Conservation (phyloP, 1,284 basidiomycete species). For the Porphyrellus sp. region DNA sequence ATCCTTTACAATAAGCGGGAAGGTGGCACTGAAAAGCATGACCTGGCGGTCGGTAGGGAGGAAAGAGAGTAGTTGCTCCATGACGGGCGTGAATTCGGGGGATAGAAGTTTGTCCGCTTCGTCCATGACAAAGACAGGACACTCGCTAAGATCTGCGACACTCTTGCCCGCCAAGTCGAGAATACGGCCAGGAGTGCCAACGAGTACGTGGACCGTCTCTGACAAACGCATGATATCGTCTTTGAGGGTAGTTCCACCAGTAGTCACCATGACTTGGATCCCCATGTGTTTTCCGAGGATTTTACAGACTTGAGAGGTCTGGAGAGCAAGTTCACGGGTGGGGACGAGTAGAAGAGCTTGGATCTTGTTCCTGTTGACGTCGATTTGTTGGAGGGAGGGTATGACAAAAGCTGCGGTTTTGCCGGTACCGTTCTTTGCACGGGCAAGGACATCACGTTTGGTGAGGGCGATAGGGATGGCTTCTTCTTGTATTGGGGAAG, state of each 20-base stretch:
- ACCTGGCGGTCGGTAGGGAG: constrained; percentile 89
- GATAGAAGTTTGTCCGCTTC: constrained; percentile 98
- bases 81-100: constrained; percentile 97
- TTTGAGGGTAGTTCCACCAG: constrained; percentile 95
- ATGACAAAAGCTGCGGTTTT: constrained; percentile 99
- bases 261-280: constrained; percentile 98
- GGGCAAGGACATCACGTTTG: constrained; percentile 89
- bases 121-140: constrained; percentile 97
- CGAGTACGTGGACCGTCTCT: constrained; percentile 92
- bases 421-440: constrained; percentile 87
- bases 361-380: constrained; percentile 84
- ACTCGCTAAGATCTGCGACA: constrained; percentile 92
- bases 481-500: constrained; percentile 98
- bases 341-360: constrained; percentile 94
- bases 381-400: constrained; percentile 91
- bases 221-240: constrained; percentile 95
- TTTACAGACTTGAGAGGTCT: constrained; percentile 98
- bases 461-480: constrained; percentile 86
- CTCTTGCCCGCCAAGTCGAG: constrained; percentile 92
- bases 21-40: constrained; percentile 99
- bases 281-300: constrained; percentile 95
- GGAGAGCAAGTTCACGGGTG: constrained; percentile 91
- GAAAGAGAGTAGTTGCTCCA: constrained; percentile 91
- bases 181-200: constrained; percentile 96
- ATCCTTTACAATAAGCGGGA: constrained; percentile 98